These are phyloP conservation scores for Kwoniella botswanensis DNA, from an alignment of 768 basidiomycete genomes.

Conservation along the genomic window DNA sequence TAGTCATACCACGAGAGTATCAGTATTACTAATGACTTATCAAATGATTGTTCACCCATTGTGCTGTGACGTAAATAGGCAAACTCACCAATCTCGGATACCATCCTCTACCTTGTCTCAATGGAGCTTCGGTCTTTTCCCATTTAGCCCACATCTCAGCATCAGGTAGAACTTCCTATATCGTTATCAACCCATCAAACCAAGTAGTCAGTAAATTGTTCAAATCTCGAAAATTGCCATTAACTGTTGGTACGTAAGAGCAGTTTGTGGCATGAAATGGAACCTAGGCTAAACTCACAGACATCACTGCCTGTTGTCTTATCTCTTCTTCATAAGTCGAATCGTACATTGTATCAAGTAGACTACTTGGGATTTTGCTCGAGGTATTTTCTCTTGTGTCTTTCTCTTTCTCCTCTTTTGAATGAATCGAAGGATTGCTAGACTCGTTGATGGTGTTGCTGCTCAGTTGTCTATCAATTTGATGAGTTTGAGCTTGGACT, in stretches of 20 bases:
- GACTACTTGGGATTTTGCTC: background rate
- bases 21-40: no score
- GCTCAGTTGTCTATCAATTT: constrained; percentile 1
- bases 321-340: constrained; percentile 50
- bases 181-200: no score
- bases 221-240: no score
- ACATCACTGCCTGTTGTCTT: constrained; percentile 54
- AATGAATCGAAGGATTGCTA: background rate
- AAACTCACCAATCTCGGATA: constrained; percentile 52
- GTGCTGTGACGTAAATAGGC: no score
- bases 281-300: constrained; percentile 30
- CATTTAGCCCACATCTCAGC: constrained; percentile 56
- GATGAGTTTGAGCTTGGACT: constrained; percentile 11
- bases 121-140: constrained; percentile 54
- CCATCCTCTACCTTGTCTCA: constrained; percentile 55
- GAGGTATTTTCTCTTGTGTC: background rate
- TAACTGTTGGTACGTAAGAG: no score
- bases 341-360: constrained; percentile 39
- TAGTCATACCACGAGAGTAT: no score
- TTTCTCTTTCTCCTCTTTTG: background rate
- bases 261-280: no score
- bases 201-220: background rate
- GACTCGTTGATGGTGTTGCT: background rate
- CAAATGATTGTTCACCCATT: no score
- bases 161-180: constrained; percentile 55